These are phyloP conservation scores for Calonectria multiphialidica DNA, from an alignment of 2,329 filamentous ascomycete genomes.

Conservation along the genomic window DNA sequence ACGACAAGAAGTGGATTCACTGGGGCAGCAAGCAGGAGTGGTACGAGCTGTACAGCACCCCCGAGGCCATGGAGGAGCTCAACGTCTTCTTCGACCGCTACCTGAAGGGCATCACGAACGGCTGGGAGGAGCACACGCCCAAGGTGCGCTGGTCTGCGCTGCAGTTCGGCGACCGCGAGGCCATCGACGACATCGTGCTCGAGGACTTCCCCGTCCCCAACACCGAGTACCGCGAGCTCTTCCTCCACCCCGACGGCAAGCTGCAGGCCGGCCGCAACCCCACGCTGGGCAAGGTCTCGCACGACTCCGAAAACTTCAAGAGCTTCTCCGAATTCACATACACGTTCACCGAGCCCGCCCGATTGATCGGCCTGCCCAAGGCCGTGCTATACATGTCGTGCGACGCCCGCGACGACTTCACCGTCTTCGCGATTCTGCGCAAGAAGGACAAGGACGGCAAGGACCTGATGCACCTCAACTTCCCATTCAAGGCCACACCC, in stretches of 20 bases:
- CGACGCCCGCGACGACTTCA: constrained; percentile 56
- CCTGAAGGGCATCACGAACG: constrained; percentile 32
- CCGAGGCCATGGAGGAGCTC: constrained; percentile 21
- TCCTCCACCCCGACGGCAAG: constrained; percentile 2
- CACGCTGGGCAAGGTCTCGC: constrained; percentile 26
- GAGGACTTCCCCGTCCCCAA: constrained; percentile 16
- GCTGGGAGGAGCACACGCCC: constrained; percentile 36
- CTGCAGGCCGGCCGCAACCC: background rate
- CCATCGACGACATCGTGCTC: constrained; percentile 20
- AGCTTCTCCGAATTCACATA: constrained; percentile 49
- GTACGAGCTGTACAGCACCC: constrained; percentile 26
- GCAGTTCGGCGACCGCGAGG: constrained; percentile 35
- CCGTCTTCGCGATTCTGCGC: constrained; percentile 56
- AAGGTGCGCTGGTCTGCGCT: constrained; percentile 35
- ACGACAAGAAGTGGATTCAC: constrained; percentile 37
- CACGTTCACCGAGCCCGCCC: constrained; percentile 52
- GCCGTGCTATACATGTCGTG: constrained; percentile 60
- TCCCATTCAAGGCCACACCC: constrained; percentile 49
- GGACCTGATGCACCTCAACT: constrained; percentile 54
- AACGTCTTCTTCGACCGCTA: constrained; percentile 35
- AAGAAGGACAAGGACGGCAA: constrained; percentile 59
- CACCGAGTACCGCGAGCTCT: constrained; percentile 14
- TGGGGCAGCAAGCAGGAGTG: constrained; percentile 37
- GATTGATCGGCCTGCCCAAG: constrained; percentile 60
- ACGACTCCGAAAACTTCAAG: constrained; percentile 44